A percentile compares a stretch with the other conserved stretches of the same genome.
These are phyloP conservation scores for Tritrichomonas musculus DNA, from an alignment of 208 protist species.

Conservation along the genomic window DNA sequence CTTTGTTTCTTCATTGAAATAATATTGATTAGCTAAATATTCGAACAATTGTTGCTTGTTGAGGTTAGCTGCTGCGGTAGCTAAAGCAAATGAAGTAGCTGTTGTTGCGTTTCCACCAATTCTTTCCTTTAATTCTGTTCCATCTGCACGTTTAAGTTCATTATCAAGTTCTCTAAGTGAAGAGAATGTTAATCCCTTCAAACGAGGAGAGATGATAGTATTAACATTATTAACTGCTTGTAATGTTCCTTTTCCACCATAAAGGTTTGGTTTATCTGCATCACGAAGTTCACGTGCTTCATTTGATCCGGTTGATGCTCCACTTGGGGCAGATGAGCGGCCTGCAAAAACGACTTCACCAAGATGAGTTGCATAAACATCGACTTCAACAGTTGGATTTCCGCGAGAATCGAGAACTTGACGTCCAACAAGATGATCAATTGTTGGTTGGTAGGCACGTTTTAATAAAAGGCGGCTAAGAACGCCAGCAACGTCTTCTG, in stretches of 20 bases:
- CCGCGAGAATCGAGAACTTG: constrained; percentile 29
- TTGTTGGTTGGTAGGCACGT: background rate
- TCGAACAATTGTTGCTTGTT: constrained; percentile 8
- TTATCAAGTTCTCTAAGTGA: background rate
- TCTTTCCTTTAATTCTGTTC: constrained; percentile 28
- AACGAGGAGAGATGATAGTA: constrained; percentile 71
- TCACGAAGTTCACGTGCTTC: constrained; percentile 91
- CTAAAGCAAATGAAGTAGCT: constrained; percentile 32
- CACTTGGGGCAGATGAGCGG: constrained; percentile 74
- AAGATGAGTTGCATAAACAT: constrained; percentile 24
- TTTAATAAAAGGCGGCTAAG: background rate
- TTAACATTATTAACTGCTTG: constrained; percentile 94
- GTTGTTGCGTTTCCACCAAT: constrained; percentile 34
- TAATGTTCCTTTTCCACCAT: constrained; percentile 82
- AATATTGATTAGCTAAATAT: background rate
- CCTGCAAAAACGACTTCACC: constrained; percentile 17
- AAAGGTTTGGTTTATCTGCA: constrained; percentile 70
- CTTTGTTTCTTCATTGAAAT: background rate
- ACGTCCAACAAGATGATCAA: background rate
- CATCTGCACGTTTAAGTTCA: background rate
- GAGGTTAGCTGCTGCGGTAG: constrained; percentile 23
- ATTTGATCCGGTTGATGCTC: constrained; percentile 95
- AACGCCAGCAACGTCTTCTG: background rate
- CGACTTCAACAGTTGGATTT: constrained; percentile 37
- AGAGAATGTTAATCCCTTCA: constrained; percentile 54